These are phyloP conservation scores for Clarireedia monteithiana DNA, from an alignment of 2,329 filamentous ascomycete species.

Conservation along the genomic window DNA sequence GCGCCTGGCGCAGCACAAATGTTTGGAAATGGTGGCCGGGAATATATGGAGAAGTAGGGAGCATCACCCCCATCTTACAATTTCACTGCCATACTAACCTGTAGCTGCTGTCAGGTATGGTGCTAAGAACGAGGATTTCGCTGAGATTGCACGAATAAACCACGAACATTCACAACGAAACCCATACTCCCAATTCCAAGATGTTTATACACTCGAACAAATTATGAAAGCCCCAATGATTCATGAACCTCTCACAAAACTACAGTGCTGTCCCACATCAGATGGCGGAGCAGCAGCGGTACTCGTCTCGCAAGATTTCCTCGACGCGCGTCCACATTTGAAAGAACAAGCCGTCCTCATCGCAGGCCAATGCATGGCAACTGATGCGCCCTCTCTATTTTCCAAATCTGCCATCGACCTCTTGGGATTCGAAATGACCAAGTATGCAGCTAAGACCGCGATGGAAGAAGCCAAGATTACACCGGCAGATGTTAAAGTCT, in stretches of 20 bases:
- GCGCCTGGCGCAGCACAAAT: conserved; percentile 83
- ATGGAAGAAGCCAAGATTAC: conserved; percentile 64
- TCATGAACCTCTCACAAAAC: conserved; percentile 82
- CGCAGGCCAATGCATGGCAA: conserved; percentile 81
- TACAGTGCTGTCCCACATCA: conserved; percentile 97
- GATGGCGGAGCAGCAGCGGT: conserved; percentile 87
- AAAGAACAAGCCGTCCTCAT: conserved; percentile 78
- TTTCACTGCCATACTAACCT: neutral
- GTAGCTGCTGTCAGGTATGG: conserved; percentile 36
- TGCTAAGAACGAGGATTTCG: conserved; percentile 78
- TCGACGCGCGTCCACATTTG: conserved; percentile 76
- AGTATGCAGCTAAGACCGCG: conserved; percentile 61
- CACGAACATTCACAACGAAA: conserved; percentile 87
- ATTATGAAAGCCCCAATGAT: conserved; percentile 70
- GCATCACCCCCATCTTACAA: neutral
- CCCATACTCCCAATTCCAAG: conserved; percentile 95
- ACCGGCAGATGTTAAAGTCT: conserved; percentile 67
- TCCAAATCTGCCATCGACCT: conserved; percentile 76
- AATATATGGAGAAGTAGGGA: conserved; percentile 86
- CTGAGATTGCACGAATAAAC: conserved; percentile 88
- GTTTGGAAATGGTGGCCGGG: conserved; percentile 88
- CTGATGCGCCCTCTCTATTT: conserved; percentile 75
- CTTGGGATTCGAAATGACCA: conserved; percentile 80
- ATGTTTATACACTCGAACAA: conserved; percentile 84
- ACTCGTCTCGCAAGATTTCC: conserved; percentile 80